A percentile compares a stretch with the other conserved stretches of the same genome.
These are phyloP conservation scores for Dryas integrifolia DNA, from an alignment of 331 rosid genomes.

Conservation along the genomic window DNA sequence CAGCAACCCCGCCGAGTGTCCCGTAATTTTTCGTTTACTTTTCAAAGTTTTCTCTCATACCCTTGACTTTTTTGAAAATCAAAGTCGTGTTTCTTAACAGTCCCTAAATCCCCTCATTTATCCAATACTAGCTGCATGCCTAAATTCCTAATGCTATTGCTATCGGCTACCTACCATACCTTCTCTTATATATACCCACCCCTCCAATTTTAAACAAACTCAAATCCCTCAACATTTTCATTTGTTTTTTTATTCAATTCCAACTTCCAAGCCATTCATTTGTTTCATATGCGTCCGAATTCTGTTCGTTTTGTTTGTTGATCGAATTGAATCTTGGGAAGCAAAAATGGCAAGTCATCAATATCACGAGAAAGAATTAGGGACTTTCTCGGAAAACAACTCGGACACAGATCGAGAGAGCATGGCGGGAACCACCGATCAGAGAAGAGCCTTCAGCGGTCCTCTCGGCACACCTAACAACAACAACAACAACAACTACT, in stretches of 20 bases:
- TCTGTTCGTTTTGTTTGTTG: too few species aligned
- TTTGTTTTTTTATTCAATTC: background rate
- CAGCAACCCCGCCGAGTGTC: constrained; percentile 7
- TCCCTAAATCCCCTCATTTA: background rate
- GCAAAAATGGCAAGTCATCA: too few species aligned
- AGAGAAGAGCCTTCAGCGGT: constrained; percentile 34
- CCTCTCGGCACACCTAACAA: constrained; percentile 23
- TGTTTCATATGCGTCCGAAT: too few species aligned
- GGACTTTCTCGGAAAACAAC: background rate
- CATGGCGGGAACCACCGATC: background rate
- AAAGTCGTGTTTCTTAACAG: background rate
- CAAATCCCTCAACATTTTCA: background rate
- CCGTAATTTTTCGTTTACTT: background rate
- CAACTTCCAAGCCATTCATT: background rate
- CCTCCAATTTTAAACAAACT: background rate
- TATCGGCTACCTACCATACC: too few species aligned
- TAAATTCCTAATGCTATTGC: background rate
- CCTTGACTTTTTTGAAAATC: constrained; percentile 10
- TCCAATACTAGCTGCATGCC: background rate
- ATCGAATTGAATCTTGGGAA: too few species aligned
- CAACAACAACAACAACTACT: too few species aligned
- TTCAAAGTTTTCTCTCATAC: constrained; percentile 1
- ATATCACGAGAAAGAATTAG: constrained; percentile 1
- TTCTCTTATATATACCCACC: constrained; percentile 1
- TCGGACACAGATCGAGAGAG: constrained; percentile 13